Conservation (phyloP, 192 early-diverging fungal genomes). For the Dispira simplex region DNA sequence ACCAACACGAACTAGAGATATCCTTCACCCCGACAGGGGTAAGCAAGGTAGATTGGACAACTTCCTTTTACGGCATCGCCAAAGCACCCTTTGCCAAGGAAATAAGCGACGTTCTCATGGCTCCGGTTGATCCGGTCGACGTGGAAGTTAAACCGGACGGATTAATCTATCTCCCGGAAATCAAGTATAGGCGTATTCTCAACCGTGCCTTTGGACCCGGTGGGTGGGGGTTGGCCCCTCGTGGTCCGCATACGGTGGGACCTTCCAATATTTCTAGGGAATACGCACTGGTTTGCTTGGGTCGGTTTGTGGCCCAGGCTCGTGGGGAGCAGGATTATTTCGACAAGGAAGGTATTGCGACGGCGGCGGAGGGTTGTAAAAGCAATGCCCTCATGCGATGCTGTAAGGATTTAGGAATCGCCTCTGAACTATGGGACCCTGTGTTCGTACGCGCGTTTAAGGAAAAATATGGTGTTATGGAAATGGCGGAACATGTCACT, state of each 20-base stretch:
- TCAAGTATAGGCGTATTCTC: conserved; percentile 92
- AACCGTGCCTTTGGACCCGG: conserved; percentile 93
- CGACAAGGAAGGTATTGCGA: conserved; percentile 52
- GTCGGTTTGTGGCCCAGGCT: conserved; percentile 82
- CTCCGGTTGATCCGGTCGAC: conserved; percentile 39
- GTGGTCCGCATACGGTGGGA: conserved; percentile 71
- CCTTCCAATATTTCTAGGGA: conserved; percentile 73
- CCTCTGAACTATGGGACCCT: conserved; percentile 91
- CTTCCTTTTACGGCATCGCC: conserved; percentile 43
- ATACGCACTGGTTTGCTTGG: conserved; percentile 76
- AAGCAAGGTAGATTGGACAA: conserved; percentile 24
- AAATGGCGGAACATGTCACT: conserved; percentile 55
- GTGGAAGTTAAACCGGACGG: conserved; percentile 88
- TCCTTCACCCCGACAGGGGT: neutral
- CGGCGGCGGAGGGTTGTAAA: conserved; percentile 77
- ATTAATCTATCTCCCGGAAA: conserved; percentile 87
- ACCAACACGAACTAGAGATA: too few species aligned
- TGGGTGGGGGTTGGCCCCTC: conserved; percentile 74
- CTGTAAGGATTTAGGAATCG: conserved; percentile 91
- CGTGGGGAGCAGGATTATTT: conserved; percentile 92
- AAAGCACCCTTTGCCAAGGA: conserved; percentile 43
- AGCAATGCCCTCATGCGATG: conserved; percentile 90
- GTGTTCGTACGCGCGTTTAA: conserved; percentile 77
- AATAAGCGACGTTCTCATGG: conserved; percentile 40
- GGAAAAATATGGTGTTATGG: conserved; percentile 58